Evolutionary conservation across 2,329 filamentous ascomycete genomes (phyloP).

Genomic region (Sphaerulina musiva): DNA sequence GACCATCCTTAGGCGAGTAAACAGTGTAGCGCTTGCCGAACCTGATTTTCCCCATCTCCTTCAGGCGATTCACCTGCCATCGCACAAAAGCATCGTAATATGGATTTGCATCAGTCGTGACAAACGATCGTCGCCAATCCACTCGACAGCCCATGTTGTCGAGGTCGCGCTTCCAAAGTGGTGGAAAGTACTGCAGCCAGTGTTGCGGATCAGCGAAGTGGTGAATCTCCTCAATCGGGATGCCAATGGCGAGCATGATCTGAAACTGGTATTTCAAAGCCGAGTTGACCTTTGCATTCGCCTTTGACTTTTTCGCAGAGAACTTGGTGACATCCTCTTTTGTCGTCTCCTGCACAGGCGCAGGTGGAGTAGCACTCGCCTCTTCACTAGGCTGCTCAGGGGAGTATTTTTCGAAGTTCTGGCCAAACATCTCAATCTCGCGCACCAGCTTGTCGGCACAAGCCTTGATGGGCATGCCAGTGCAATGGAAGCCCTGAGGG

Average conservation of each 20-base stretch:
- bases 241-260: constrained; percentile 87
- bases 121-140: constrained; percentile 87
- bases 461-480: constrained; percentile 96
- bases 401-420: constrained; percentile 73
- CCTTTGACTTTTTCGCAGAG: constrained; percentile 86
- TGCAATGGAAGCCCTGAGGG: constrained; percentile 91
- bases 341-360: constrained; percentile 55
- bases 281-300: constrained; percentile 70
- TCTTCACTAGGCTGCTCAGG: constrained; percentile 49
- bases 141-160: constrained; percentile 78
- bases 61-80: constrained; percentile 95
- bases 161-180: constrained; percentile 71
- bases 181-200: constrained; percentile 89
- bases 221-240: constrained; percentile 82
- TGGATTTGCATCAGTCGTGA: constrained; percentile 93
- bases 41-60: constrained; percentile 85
- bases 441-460: constrained; percentile 90
- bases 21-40: constrained; percentile 91
- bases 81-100: constrained; percentile 93
- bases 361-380: constrained; percentile 40
- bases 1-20: constrained; percentile 82
- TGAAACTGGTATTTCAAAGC: constrained; percentile 95
- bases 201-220: constrained; percentile 84
- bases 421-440: constrained; percentile 82
- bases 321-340: constrained; percentile 89